phyloP scores from a whole-genome alignment of 768 basidiomycete genomes.

The Suillus subluteus region DNA sequence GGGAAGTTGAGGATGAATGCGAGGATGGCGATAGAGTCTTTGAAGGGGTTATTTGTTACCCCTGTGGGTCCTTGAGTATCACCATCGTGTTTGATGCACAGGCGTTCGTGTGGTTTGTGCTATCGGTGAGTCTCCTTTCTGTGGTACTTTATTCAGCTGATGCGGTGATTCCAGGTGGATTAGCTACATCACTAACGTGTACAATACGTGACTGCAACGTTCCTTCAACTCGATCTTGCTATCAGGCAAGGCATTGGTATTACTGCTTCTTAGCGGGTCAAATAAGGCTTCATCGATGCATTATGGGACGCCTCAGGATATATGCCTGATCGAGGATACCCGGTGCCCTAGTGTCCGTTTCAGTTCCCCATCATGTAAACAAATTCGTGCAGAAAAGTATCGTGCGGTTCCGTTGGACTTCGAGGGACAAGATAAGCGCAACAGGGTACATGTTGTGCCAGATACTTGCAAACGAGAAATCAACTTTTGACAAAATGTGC shows the following conservation, averaged over 20 bases:
- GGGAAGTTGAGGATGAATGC: constrained; percentile 30
- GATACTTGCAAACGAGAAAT: too few species aligned
- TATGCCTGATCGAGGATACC: not conserved
- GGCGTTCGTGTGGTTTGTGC: not conserved
- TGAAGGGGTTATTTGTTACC: constrained; percentile 27
- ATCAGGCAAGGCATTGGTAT: not conserved
- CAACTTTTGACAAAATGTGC: too few species aligned
- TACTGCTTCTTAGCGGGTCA: not conserved
- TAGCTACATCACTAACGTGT: not conserved
- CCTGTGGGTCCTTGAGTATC: not conserved
- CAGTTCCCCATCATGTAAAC: not conserved
- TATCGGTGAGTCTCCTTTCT: not conserved
- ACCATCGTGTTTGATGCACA: not conserved
- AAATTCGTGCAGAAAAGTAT: too few species aligned
- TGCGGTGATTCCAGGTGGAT: not conserved
- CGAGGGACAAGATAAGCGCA: too few species aligned
- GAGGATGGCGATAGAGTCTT: constrained; percentile 29
- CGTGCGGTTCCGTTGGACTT: too few species aligned
- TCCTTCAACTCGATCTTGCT: not conserved
- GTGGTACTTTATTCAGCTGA: not conserved
- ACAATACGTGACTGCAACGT: not conserved
- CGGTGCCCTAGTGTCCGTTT: not conserved
- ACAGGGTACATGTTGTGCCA: too few species aligned
- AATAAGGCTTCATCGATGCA: not conserved
- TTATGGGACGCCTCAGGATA: not conserved